Conservation (phyloP, 2,329 filamentous ascomycete genomes). For the Ophiocordyceps camponoti-leonardi region DNA sequence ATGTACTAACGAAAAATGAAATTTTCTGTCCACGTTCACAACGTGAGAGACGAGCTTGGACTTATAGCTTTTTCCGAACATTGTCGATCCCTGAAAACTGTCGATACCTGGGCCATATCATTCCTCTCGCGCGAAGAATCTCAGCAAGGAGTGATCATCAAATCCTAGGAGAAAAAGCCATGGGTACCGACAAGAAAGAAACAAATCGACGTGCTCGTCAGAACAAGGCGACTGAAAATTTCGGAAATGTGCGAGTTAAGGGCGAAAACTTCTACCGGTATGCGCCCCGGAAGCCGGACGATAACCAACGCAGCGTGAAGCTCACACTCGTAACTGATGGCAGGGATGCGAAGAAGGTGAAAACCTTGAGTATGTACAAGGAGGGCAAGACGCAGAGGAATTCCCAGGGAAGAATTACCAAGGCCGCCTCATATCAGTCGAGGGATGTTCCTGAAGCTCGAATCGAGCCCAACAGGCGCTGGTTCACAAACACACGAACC, state of each 20-base stretch:
- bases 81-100: no score
- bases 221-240: slow-evolving; percentile 71
- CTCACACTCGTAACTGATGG: slow-evolving; percentile 4
- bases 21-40: no score
- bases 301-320: no score
- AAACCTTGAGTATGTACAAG: slow-evolving; percentile 78
- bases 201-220: slow-evolving; percentile 65
- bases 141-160: no score
- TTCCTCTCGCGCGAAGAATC: no score
- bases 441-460: slow-evolving; percentile 66
- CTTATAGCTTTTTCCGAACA: no score
- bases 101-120: no score
- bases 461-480: slow-evolving; percentile 91
- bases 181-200: slow-evolving; percentile 92
- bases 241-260: slow-evolving; percentile 82
- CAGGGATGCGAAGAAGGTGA: slow-evolving; percentile 66
- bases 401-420: slow-evolving; percentile 64
- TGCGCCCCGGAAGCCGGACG: slow-evolving; percentile 5
- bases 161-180: slow-evolving; percentile 15
- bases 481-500: slow-evolving; percentile 86
- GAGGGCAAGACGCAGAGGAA: slow-evolving; percentile 73
- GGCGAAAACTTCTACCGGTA: slow-evolving; percentile 97
- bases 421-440: slow-evolving; percentile 72
- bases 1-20: no score
- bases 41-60: no score